phyloP scores from a whole-genome alignment of 2,329 filamentous ascomycete genomes.

The Alternaria sp. region DNA sequence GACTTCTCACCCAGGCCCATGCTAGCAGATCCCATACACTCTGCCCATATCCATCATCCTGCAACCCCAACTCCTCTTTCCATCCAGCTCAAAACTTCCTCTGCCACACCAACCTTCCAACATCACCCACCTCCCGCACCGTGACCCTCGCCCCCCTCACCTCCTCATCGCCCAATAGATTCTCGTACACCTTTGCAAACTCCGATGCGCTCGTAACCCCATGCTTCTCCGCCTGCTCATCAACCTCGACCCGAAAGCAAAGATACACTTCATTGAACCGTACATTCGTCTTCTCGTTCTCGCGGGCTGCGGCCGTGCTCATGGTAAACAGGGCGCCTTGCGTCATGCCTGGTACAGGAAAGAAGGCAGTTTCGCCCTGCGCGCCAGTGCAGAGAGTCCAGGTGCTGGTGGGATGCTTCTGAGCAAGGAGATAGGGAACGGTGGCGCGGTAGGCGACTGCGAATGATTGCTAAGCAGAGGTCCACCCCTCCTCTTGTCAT shows the following conservation, averaged over 20 bases:
- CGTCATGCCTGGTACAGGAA: constrained; percentile 14
- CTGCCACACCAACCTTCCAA: too few relatives aligned
- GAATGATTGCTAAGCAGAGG: too few relatives aligned
- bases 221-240: constrained; percentile 8
- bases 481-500: too few relatives aligned
- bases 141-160: constrained; percentile 5
- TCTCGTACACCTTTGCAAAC: constrained; percentile 14
- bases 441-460: constrained; percentile 17
- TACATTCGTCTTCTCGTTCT: constrained; percentile 44
- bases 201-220: constrained; percentile 7
- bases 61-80: too few relatives aligned
- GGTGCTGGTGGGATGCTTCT: constrained; percentile 7
- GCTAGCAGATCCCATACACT: too few relatives aligned
- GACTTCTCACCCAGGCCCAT: too few relatives aligned
- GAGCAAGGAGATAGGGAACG: constrained; percentile 15
- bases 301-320: constrained; percentile 38
- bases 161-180: not conserved
- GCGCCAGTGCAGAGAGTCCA: constrained; percentile 18
- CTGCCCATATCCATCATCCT: too few relatives aligned
- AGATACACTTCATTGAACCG: constrained; percentile 55
- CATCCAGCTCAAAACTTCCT: too few relatives aligned
- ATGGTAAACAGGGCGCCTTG: constrained; percentile 53
- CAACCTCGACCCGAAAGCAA: constrained; percentile 13
- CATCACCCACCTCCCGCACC: too few relatives aligned
- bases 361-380: constrained; percentile 9